Percentiles rank a stretch among this genome's conserved stretches.
Conservation (phyloP, 179 eudicot genomes). For the Sideroxylon spinosum region DNA sequence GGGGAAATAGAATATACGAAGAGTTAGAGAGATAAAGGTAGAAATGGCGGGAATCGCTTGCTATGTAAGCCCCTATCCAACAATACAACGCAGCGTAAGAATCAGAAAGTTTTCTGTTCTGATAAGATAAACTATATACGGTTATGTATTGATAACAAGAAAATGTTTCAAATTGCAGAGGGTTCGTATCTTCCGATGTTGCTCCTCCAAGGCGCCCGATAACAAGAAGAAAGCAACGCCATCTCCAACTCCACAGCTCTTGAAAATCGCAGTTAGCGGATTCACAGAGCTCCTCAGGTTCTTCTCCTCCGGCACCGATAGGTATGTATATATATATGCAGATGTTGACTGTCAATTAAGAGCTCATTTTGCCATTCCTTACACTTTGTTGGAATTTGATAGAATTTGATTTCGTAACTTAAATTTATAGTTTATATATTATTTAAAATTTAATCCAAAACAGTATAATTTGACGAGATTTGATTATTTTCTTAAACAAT, state of each 20-base stretch:
- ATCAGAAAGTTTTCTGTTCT: not conserved
- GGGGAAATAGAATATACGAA: no score
- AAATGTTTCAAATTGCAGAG: not conserved
- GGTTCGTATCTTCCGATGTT: constrained; percentile 10
- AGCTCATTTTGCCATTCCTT: not conserved
- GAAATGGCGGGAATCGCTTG: constrained; percentile 45
- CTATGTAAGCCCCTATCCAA: constrained; percentile 20
- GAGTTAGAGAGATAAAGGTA: not conserved
- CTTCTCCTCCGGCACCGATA: not conserved
- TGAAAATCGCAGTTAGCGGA: constrained; percentile 19
- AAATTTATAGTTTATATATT: no score
- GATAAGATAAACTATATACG: not conserved
- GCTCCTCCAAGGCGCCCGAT: constrained; percentile 4
- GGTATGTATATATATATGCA: not conserved
- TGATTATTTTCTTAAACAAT: no score
- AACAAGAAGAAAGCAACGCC: constrained; percentile 4
- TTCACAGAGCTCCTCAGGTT: constrained; percentile 23
- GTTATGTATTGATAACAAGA: no score
- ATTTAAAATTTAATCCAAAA: no score
- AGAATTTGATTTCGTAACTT: no score
- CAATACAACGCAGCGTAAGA: constrained; percentile 16
- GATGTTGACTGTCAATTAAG: not conserved
- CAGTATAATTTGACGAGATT: no score
- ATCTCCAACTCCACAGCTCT: constrained; percentile 18
- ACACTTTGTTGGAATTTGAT: no score